phyloP scores from a whole-genome alignment of 805 yeast species.

The Nakazawaea ambrosiae region DNA sequence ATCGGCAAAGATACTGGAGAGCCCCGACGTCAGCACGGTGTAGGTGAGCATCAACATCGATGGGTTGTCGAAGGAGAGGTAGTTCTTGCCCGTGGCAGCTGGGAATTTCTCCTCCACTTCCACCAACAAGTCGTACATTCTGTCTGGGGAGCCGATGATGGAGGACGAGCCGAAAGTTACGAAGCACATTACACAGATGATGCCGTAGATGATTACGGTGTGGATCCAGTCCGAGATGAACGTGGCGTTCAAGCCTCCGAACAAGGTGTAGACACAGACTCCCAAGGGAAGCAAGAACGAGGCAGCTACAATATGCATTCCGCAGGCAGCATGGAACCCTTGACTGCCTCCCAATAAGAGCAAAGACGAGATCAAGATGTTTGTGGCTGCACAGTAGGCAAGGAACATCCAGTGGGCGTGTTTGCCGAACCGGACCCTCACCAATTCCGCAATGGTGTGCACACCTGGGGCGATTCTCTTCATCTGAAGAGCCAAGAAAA shows the following conservation, averaged over 20 bases:
- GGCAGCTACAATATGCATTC: slow-evolving; percentile 39
- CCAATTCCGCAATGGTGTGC: slow-evolving; percentile 35
- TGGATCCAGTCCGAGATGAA: slow-evolving; percentile 46
- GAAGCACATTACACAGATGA: slow-evolving; percentile 22
- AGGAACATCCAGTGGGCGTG: slow-evolving; percentile 28
- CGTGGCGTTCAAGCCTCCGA: slow-evolving; percentile 46
- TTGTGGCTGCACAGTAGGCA: slow-evolving; percentile 29
- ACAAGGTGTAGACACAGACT: slow-evolving; percentile 39
- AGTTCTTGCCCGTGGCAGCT: slow-evolving; percentile 16
- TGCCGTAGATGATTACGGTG: slow-evolving; percentile 35
- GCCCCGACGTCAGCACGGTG: slow-evolving; percentile 17
- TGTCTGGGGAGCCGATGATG: slow-evolving; percentile 26
- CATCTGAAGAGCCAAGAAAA: slow-evolving; percentile 30
- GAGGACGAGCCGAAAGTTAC: slow-evolving; percentile 22
- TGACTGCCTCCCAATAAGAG: slow-evolving; percentile 37
- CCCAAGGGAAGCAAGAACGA: slow-evolving; percentile 37
- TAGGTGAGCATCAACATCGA: slow-evolving; percentile 22
- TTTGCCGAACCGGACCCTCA: slow-evolving; percentile 31
- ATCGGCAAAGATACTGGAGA: slow-evolving; percentile 22
- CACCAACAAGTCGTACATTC: slow-evolving; percentile 24
- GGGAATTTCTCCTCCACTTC: slow-evolving; percentile 16
- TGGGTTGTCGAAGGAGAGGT: slow-evolving; percentile 24
- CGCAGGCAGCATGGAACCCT: slow-evolving; percentile 31
- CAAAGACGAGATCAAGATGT: slow-evolving; percentile 28
- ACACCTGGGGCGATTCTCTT: slow-evolving; percentile 34